Conservation (phyloP, 1,139 yeast genomes). For the Protomyces inouyei region DNA sequence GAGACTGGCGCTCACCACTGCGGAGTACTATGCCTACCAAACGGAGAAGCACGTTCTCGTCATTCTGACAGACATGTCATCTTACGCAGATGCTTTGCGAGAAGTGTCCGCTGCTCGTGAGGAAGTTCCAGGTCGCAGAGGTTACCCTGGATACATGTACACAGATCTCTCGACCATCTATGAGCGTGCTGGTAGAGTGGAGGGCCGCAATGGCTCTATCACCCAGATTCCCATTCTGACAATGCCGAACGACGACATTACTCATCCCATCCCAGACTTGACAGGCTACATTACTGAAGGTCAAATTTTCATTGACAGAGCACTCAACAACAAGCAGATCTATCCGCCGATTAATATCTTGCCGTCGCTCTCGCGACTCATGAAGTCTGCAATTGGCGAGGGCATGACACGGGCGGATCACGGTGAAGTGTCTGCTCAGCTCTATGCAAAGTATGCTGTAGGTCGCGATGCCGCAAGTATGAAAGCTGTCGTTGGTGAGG, state of each 20-base stretch:
- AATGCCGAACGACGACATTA: constrained; percentile 99
- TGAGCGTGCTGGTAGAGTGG: constrained; percentile 99
- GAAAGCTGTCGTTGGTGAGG: constrained; percentile 99
- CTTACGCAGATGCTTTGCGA: constrained; percentile 98
- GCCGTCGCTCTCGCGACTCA: constrained; percentile 94
- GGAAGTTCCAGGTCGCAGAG: constrained; percentile 99
- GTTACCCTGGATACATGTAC: constrained; percentile 99
- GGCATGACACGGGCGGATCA: constrained; percentile 99
- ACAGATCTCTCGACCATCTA: constrained; percentile 97
- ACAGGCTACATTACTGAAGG: constrained; percentile 99
- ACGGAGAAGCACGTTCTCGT: constrained; percentile 99
- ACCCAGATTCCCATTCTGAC: constrained; percentile 98
- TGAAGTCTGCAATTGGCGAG: constrained; percentile 99
- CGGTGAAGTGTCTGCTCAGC: constrained; percentile 97
- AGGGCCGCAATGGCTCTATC: constrained; percentile 98
- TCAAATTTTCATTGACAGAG: constrained; percentile 95
- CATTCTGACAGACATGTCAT: constrained; percentile 96
- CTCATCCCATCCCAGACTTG: constrained; percentile 99
- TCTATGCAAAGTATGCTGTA: constrained; percentile 97
- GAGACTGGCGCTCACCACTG: constrained; percentile 97
- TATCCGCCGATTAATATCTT: constrained; percentile 98
- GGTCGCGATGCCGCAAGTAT: constrained; percentile 99
- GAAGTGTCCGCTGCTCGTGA: constrained; percentile 99
- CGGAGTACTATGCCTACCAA: constrained; percentile 96
- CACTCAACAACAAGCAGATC: constrained; percentile 88